Evolutionary conservation across 495 filamentous ascomycete genomes (phyloP), one percentile per base, ranked within the genome.

Genomic region (Pseudotulostoma volvatum): DNA sequence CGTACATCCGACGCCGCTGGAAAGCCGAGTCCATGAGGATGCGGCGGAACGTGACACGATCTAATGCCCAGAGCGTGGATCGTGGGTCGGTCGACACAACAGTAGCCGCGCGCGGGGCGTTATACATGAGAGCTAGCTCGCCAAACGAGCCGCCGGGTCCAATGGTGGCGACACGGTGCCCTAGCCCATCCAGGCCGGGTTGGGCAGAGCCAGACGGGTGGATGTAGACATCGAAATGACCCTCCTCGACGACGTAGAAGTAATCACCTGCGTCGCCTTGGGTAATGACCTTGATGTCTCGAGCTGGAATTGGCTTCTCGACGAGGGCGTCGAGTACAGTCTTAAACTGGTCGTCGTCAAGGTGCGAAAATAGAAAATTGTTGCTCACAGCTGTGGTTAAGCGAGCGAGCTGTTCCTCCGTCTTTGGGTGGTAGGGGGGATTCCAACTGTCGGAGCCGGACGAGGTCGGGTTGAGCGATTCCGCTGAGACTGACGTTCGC

Each of bases 11-110:
- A 42, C 90, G 77, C 20, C 88, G 82, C 52, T 88, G 82, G 61
- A 94, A 97, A 13, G 90, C 92, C 35, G 82, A 87, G 61, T 96
- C 90, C 92, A 97, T 94, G 38, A 97, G 67, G 48, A 97, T 96
- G 20, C 90, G 84, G 36, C 90, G 84, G 72, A 97, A 97, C 3
- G 90, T 97, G 35, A 96, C 71, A 21, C 90, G 84, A 54, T 97
- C 90, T 32, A 97, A 64, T 9, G 84, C 84, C 90, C 90, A 97
- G 4, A 97, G 71, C 1, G 77, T 88, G 53, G 77, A 84, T 37
- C 74, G 67, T 3, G 77, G 48, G 38, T 92, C 85, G 18, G 77
- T 76, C 13, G 81, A 90, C 38, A 92, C 73, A 38, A 97, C 84
- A 1, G 90, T 96, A 2, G 90, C 90, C n/a, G 92, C 92, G 49